Base-by-base conservation (phyloP, 164 flowering plant species). In the Vitis amurensis region DNA sequence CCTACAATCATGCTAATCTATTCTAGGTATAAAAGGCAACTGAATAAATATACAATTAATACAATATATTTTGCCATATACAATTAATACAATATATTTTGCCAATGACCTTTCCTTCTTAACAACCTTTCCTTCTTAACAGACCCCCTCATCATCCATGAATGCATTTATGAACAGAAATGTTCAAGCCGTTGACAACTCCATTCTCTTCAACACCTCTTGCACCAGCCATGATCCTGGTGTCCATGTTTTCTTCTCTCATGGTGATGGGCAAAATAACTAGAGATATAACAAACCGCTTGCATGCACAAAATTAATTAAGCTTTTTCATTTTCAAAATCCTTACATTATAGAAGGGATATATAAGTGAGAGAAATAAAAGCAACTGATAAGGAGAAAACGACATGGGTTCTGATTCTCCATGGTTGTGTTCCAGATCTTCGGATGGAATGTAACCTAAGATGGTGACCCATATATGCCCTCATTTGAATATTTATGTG, bases 121-220 rank as follows among this genome's bases (percentile, higher is more conserved):
- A n/a, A n/a, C n/a, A n/a, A n/a, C n/a, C n/a, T n/a, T n/a, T n/a
- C n/a, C n/a, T n/a, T n/a, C n/a, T n/a, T n/a, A n/a, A n/a, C n/a
- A n/a, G n/a, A n/a, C n/a, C 58, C 53, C 14, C 1, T 37, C 71
- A 2, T 69, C 61, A 15, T 82, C 85, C 0, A 69, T 78, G 81
- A 69, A 64, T 6, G 87, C 91, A 8, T 80, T 74, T 63, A 73
- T 82, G 79, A 91, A 91, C 73, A 90, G 91, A 68, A 91, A 91
- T 50, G 94, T 91, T 2, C 97, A 91, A 60, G 75, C 84, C 31
- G 79, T 88, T 11, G 89, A 89, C 75, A 88, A 86, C 73, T 88
- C 94, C 53, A 78, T 91, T 19, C 29, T 91, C 58, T 72, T 37
- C 76, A 64, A 85, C 48, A 49, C 71, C 66, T 55, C 78, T 31